Conservation (phyloP, 2,329 filamentous ascomycete genomes). For the Sclerotinia spermophila region DNA sequence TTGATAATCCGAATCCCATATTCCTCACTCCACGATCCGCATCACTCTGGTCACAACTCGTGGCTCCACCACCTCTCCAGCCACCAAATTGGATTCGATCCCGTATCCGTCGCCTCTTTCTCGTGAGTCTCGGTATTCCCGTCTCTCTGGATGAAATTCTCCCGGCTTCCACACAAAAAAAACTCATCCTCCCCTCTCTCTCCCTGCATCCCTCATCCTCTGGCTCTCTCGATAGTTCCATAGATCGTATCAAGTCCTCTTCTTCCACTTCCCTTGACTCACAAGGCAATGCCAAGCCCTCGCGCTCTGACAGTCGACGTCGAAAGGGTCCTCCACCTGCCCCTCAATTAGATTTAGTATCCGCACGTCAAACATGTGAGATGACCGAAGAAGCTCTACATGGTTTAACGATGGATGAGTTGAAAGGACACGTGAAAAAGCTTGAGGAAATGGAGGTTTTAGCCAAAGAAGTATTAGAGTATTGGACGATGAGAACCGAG, state of each 20-base stretch:
- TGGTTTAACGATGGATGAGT: slow-evolving; percentile 74
- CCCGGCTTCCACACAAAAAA: slow-evolving; percentile 96
- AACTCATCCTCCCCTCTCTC: slow-evolving; percentile 86
- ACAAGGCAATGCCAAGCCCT: slow-evolving; percentile 47
- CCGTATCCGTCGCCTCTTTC: slow-evolving; percentile 87
- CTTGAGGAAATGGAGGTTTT: slow-evolving; percentile 66
- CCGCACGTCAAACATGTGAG: slow-evolving; percentile 72
- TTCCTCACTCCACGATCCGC: slow-evolving; percentile 84
- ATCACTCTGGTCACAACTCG: slow-evolving; percentile 93
- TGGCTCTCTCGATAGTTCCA: slow-evolving; percentile 42
- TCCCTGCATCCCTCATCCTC: slow-evolving; percentile 48
- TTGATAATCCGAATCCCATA: slow-evolving; percentile 49
- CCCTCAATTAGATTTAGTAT: slow-evolving; percentile 74
- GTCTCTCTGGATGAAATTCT: slow-evolving; percentile 97
- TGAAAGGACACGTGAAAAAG: slow-evolving; percentile 66
- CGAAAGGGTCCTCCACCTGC: slow-evolving; percentile 60
- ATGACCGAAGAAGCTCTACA: slow-evolving; percentile 80
- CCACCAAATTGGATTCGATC: slow-evolving; percentile 98
- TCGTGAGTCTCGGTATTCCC: slow-evolving; percentile 92
- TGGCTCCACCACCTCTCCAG: slow-evolving; percentile 88
- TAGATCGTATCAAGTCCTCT: slow-evolving; percentile 38
- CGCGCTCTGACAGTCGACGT: slow-evolving; percentile 42
- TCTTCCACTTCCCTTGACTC: slow-evolving; percentile 59
- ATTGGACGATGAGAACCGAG: slow-evolving; percentile 83
- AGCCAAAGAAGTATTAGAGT: slow-evolving; percentile 75